Evolutionary conservation across 345 rosid species (phyloP), one percentile per base, ranked within the genome.

Genomic region (Arabidopsis suecica): DNA sequence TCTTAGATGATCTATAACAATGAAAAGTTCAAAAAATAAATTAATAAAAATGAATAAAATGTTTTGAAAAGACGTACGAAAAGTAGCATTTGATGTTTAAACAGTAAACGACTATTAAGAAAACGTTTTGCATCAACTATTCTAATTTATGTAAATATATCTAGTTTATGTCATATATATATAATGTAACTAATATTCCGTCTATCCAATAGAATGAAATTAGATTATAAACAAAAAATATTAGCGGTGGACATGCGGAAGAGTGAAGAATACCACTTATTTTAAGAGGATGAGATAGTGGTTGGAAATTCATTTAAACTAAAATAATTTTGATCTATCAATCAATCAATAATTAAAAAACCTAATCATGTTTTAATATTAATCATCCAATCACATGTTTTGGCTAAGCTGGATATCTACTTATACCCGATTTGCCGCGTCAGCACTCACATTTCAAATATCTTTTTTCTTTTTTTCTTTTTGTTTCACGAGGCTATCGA

Each of bases 341-440:
- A 56, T 44, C 65, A 73, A 36, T 48, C 51, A 38, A 47, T 36
- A 9, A 36, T 47, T 37, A 67, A 48, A 3, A 55, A 40, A 41
- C 23, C 13, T 60, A 68, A 20, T 36, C 23, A 28, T 68, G 45
- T 14, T 23, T 40, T 61, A 48, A 61, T 16, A 68, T 32, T 6
- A 41, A 54, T 68, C 22, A 69, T 23, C 74, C 69, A 76, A 42
- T 68, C 79, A 61, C 64, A 68, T 75, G 74, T 44, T 61, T 42
- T 42, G 55, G 62, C 69, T 41, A 22, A 50, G 63, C 69, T 75
- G 69, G 69, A 75, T 58, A 47, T 74, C 53, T 66, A 49, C 78
- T 58, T 37, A 36, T 38, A 49, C 68, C 60, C 72, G 73, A 75
- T 38, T 58, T 12, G 61, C 73, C 67, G 61, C 54, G 28, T 74